Percentiles rank a stretch among this genome's conserved stretches.
Conservation (phyloP, 129 eudicot species). For the Sambucus nigra region DNA sequence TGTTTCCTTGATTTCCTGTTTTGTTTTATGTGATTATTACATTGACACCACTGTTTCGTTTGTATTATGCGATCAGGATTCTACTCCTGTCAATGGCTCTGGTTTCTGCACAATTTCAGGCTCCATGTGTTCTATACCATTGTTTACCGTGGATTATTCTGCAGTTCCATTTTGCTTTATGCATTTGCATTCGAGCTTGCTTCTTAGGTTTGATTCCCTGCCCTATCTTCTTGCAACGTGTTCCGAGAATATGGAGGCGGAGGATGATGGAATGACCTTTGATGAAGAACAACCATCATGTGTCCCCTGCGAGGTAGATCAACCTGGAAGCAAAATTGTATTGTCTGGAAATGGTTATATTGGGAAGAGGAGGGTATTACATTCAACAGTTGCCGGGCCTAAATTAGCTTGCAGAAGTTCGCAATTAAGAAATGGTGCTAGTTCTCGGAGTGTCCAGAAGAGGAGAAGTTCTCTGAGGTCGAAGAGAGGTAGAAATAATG, state of each 20-base stretch:
- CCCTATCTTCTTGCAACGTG: slow-evolving; percentile 3
- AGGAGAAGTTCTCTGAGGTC: slow-evolving; percentile 49
- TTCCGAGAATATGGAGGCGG: slow-evolving; percentile 4
- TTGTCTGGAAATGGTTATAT: slow-evolving; percentile 15
- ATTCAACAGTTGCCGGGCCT: neutral
- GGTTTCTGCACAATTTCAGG: slow-evolving; percentile 45
- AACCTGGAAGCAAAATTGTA: neutral
- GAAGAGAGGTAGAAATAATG: slow-evolving; percentile 33
- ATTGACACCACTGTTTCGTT: neutral
- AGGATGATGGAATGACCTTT: neutral
- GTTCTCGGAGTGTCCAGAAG: slow-evolving; percentile 30
- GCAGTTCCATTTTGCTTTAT: slow-evolving; percentile 49
- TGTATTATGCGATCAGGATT: slow-evolving; percentile 26
- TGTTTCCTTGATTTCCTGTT: neutral
- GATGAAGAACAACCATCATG: slow-evolving; percentile 13
- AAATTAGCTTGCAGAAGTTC: slow-evolving; percentile 18
- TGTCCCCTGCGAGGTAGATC: slow-evolving; percentile 4
- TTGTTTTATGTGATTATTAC: neutral
- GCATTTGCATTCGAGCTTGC: slow-evolving; percentile 44
- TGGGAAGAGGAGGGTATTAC: slow-evolving; percentile 15
- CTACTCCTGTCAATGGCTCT: slow-evolving; percentile 8
- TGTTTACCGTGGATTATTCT: slow-evolving; percentile 40
- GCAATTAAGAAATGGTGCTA: slow-evolving; percentile 24
- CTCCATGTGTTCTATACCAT: slow-evolving; percentile 30
- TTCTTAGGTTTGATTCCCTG: slow-evolving; percentile 21